Percentiles rank a stretch among this genome's conserved stretches.
phyloP scores from a whole-genome alignment of 139 green algal genomes.

The Yamagishiella unicocca region DNA sequence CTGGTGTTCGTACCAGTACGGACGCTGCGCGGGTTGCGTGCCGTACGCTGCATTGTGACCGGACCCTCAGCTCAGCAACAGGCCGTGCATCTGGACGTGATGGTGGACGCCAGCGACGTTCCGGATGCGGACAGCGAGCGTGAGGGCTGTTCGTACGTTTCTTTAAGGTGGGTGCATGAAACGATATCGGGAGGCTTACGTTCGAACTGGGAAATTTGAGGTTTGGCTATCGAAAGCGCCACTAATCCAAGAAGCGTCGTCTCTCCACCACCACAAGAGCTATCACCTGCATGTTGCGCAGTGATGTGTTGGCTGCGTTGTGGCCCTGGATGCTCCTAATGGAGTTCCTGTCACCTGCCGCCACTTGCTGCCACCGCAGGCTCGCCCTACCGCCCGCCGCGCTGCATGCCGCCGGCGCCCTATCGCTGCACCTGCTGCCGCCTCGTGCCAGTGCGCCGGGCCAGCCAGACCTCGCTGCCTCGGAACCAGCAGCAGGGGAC shows the following conservation, averaged over 20 bases:
- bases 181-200: not conserved
- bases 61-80: not conserved
- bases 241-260: not conserved
- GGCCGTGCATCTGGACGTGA: not conserved
- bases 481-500: not conserved
- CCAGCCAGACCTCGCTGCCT: not conserved
- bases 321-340: not conserved
- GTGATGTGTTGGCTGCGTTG: not conserved
- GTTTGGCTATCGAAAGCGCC: too few species aligned
- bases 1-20: not conserved
- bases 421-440: slow-evolving; percentile 2
- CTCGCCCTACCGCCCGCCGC: not conserved
- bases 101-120: not conserved
- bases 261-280: not conserved
- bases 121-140: not conserved
- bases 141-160: not conserved
- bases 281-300: not conserved
- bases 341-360: not conserved
- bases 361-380: not conserved
- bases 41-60: not conserved
- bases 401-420: not conserved
- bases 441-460: not conserved
- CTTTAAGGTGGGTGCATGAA: not conserved
- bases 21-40: not conserved
- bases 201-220: not conserved